Evolutionary conservation across 768 basidiomycete species (phyloP).

Genomic region (Neoboletus magnificus): DNA sequence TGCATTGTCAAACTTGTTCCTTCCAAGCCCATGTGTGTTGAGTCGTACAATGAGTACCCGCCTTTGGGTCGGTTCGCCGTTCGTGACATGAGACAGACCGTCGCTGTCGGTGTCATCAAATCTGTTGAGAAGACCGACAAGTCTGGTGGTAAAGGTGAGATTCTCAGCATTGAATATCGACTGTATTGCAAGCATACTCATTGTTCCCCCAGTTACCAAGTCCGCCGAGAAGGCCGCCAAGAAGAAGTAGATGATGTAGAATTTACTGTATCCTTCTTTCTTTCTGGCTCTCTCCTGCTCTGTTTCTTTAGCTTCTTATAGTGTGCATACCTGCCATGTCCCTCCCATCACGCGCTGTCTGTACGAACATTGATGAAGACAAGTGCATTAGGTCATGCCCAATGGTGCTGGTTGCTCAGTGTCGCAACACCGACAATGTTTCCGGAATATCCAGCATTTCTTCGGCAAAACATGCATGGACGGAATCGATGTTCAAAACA

Average conservation of each 20-base stretch:
- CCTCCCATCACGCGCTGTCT: slow-evolving; percentile 38
- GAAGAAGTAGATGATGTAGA: slow-evolving; percentile 92
- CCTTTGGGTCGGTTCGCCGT: slow-evolving; percentile 99
- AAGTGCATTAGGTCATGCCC: slow-evolving; percentile 25
- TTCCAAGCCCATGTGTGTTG: slow-evolving; percentile 94
- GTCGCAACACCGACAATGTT: background rate
- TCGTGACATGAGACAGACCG: slow-evolving; percentile 99
- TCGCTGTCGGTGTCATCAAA: slow-evolving; percentile 99
- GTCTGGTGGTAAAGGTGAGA: slow-evolving; percentile 76
- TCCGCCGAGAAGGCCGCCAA: slow-evolving; percentile 94
- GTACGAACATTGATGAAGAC: slow-evolving; percentile 47
- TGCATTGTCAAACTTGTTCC: slow-evolving; percentile 97
- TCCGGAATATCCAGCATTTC: background rate
- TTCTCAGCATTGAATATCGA: slow-evolving; percentile 2
- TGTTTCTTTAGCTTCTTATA: slow-evolving; percentile 30
- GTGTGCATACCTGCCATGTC: slow-evolving; percentile 36
- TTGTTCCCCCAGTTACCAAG: slow-evolving; percentile 67
- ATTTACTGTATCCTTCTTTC: slow-evolving; percentile 57
- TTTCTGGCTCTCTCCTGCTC: slow-evolving; percentile 41
- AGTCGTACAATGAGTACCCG: slow-evolving; percentile 96
- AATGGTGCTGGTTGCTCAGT: background rate
- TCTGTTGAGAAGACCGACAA: slow-evolving; percentile 94
- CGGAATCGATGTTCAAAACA: background rate
- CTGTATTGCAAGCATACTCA: slow-evolving; percentile 10
- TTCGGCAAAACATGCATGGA: background rate